A percentile compares a stretch with the other conserved stretches of the same genome.
Conservation (phyloP, 164 flowering plant genomes). For the Vitis labrusca region DNA sequence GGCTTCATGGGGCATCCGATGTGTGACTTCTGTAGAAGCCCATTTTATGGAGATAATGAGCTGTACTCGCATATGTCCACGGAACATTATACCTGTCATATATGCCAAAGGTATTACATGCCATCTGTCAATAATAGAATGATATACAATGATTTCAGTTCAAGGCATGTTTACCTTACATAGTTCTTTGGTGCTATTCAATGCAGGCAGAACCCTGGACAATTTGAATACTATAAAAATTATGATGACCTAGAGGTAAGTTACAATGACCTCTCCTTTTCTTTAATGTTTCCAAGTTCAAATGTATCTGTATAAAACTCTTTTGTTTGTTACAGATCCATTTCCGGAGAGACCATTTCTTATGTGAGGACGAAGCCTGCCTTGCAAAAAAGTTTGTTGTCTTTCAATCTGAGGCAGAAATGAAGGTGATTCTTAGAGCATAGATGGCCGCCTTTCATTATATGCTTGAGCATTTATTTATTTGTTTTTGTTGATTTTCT, state of each 20-base stretch:
- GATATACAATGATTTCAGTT: background rate
- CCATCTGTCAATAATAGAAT: background rate
- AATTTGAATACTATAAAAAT: constrained; percentile 80
- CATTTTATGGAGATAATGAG: constrained; percentile 96
- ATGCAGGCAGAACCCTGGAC: constrained; percentile 90
- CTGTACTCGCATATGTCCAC: constrained; percentile 86
- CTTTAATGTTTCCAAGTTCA: too few relatives aligned
- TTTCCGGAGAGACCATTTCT: constrained; percentile 78
- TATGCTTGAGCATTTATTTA: background rate
- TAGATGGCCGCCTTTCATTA: background rate
- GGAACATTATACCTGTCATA: constrained; percentile 90
- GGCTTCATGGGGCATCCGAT: constrained; percentile 89
- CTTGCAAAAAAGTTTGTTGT: constrained; percentile 87
- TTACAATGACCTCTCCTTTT: background rate
- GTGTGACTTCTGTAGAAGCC: constrained; percentile 83
- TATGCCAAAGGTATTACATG: constrained; percentile 77
- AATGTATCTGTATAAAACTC: background rate
- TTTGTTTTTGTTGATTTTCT: too few relatives aligned
- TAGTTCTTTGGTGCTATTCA: background rate
- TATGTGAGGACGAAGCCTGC: constrained; percentile 92
- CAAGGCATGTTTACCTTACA: background rate
- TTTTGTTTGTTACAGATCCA: constrained; percentile 54
- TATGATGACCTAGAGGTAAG: constrained; percentile 93
- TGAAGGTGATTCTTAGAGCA: constrained; percentile 59
- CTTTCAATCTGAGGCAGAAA: constrained; percentile 76